Evolutionary conservation across 345 rosid genomes (phyloP).

Genomic region (Brassica carinata): DNA sequence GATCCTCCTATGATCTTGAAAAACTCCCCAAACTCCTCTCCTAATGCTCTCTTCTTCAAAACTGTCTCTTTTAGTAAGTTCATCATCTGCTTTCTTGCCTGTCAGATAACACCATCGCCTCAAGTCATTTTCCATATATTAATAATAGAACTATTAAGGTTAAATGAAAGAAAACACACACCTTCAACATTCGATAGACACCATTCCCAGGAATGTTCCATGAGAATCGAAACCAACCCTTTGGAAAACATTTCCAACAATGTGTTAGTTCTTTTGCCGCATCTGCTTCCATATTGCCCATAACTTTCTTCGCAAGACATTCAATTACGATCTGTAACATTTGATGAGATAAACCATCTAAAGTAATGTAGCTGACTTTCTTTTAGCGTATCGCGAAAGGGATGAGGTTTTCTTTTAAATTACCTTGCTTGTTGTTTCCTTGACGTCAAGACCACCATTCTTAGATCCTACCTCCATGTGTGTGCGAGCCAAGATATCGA

Average conservation of each 20-base stretch:
- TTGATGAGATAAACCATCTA: background rate
- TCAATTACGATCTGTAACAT: conserved; percentile 20
- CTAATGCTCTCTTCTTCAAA: conserved; percentile 10
- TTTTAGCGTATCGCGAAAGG: background rate
- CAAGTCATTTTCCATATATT: background rate
- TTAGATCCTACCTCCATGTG: conserved; percentile 15
- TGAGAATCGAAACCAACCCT: conserved; percentile 21
- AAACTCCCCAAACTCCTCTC: conserved; percentile 20
- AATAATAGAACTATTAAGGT: background rate
- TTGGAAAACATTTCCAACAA: conserved; percentile 25
- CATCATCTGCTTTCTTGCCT: conserved; percentile 25
- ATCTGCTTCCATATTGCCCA: conserved; percentile 30
- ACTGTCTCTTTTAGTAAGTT: conserved; percentile 5
- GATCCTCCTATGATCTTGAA: conserved; percentile 5
- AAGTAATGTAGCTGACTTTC: background rate
- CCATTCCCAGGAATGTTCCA: conserved; percentile 19
- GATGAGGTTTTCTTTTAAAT: background rate
- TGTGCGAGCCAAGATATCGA: conserved; percentile 17
- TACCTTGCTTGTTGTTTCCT: conserved; percentile 30
- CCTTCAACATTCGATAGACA: conserved; percentile 27
- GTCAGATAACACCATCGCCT: background rate
- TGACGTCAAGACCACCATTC: conserved; percentile 14
- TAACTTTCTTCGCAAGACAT: conserved; percentile 26
- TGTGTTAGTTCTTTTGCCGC: conserved; percentile 17
- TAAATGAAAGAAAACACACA: background rate